phyloP scores from a whole-genome alignment of 148 eudicot genomes.

The Rhododendron williamsianum region DNA sequence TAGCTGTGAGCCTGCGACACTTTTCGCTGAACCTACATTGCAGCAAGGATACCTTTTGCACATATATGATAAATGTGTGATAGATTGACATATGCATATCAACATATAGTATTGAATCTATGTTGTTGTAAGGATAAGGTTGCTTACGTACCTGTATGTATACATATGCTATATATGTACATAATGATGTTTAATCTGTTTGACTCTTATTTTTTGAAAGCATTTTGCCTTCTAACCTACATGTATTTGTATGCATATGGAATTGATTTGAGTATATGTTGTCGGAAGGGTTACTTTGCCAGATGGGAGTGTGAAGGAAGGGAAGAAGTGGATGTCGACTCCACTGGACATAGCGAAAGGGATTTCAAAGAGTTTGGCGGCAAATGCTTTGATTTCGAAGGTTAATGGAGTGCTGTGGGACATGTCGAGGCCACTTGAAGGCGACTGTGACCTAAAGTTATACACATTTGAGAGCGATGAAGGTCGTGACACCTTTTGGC shows the following conservation, averaged over 20 bases:
- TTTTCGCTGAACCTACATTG: background rate
- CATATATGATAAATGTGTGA: background rate
- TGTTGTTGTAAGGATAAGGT: background rate
- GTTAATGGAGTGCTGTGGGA: constrained; percentile 88
- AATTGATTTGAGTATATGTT: background rate
- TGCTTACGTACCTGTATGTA: background rate
- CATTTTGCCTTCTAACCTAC: background rate
- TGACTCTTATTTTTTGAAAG: background rate
- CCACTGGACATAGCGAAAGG: constrained; percentile 70
- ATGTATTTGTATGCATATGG: background rate
- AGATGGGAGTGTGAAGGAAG: constrained; percentile 86
- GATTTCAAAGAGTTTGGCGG: constrained; percentile 81
- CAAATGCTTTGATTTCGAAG: constrained; percentile 69
- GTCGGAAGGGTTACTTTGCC: constrained; percentile 70
- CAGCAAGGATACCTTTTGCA: background rate
- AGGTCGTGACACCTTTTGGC: constrained; percentile 98
- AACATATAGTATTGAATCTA: background rate
- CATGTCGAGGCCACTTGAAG: constrained; percentile 82
- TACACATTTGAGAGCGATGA: constrained; percentile 75
- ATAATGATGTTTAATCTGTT: background rate
- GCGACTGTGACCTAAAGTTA: constrained; percentile 63
- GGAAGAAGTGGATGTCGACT: constrained; percentile 63
- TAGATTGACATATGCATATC: background rate
- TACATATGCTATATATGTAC: background rate
- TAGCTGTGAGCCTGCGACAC: background rate